Evolutionary conservation across 2,329 filamentous ascomycete species (phyloP).

Genomic region (Rhynchosporium agropyri): DNA sequence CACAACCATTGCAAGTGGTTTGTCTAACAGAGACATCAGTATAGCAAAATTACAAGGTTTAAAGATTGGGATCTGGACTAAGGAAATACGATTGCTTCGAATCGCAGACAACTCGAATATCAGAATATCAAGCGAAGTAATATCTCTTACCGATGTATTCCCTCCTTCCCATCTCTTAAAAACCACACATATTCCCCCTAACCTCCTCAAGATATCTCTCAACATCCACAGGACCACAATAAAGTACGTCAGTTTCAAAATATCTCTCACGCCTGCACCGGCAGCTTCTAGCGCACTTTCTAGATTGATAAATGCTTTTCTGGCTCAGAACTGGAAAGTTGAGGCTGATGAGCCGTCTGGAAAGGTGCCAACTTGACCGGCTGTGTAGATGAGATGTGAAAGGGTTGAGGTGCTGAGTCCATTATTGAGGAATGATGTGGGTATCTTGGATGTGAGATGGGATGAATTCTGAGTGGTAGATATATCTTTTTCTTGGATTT

Average conservation of each 20-base stretch:
- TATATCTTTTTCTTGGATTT: not conserved
- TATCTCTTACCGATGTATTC: not conserved
- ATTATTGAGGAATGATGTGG: not conserved
- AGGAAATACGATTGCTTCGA: too few species aligned
- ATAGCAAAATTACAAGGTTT: too few species aligned
- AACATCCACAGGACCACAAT: not conserved
- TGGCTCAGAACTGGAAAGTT: conserved; percentile 11
- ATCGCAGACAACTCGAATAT: too few species aligned
- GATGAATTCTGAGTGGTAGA: not conserved
- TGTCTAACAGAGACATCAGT: not conserved
- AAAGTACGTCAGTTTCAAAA: conserved; percentile 17
- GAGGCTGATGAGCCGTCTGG: not conserved
- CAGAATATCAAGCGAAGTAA: too few species aligned
- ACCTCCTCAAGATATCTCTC: not conserved
- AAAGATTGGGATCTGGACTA: too few species aligned
- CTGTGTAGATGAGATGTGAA: conserved; percentile 12
- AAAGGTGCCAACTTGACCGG: conserved; percentile 13
- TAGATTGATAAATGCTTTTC: conserved; percentile 16
- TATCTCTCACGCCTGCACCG: conserved; percentile 13
- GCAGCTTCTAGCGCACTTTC: conserved; percentile 8
- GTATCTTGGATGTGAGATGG: not conserved
- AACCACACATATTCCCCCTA: conserved; percentile 1
- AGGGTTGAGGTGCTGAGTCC: not conserved
- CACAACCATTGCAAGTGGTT: conserved; percentile 7
- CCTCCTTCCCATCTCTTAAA: conserved; percentile 9